Conservation (phyloP, 2,329 filamentous ascomycete species). For the Alternaria panax region DNA sequence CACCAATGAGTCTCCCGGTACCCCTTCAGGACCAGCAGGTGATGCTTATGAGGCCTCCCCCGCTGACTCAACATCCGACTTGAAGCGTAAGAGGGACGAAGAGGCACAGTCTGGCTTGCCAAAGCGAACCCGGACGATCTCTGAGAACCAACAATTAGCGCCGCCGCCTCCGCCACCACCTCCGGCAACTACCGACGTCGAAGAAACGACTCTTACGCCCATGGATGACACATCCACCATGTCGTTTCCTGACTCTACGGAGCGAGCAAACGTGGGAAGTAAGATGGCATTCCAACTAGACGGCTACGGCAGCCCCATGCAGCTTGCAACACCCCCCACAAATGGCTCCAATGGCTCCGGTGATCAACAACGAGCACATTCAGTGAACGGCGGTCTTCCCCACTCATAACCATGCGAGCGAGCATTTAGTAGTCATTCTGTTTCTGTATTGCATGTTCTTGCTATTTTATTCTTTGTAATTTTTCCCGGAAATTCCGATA, state of each 20-base stretch:
- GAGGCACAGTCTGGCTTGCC: slow-evolving; percentile 37
- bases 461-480: slow-evolving; percentile 14
- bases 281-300: slow-evolving; percentile 17
- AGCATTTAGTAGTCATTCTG: neutral
- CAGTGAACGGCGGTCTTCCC: neutral
- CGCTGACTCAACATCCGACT: slow-evolving; percentile 34
- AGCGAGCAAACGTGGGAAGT: slow-evolving; percentile 12
- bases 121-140: slow-evolving; percentile 42
- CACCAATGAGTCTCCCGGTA: slow-evolving; percentile 27
- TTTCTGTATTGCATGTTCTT: slow-evolving; percentile 2
- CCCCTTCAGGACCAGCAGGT: slow-evolving; percentile 19
- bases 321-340: slow-evolving; percentile 55
- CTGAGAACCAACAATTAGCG: slow-evolving; percentile 50
- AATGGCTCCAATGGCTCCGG: slow-evolving; percentile 46
- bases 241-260: slow-evolving; percentile 25
- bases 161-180: slow-evolving; percentile 50
- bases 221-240: slow-evolving; percentile 30
- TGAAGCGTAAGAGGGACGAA: slow-evolving; percentile 51
- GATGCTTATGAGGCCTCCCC: slow-evolving; percentile 29
- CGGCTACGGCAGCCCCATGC: slow-evolving; percentile 46
- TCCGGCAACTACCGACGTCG: slow-evolving; percentile 37
- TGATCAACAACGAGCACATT: slow-evolving; percentile 17
- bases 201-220: slow-evolving; percentile 35
- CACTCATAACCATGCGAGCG: neutral
- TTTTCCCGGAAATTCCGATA: neutral